Evolutionary conservation across 163 green algal species (phyloP).

Genomic region (Prototheca stagnorum): DNA sequence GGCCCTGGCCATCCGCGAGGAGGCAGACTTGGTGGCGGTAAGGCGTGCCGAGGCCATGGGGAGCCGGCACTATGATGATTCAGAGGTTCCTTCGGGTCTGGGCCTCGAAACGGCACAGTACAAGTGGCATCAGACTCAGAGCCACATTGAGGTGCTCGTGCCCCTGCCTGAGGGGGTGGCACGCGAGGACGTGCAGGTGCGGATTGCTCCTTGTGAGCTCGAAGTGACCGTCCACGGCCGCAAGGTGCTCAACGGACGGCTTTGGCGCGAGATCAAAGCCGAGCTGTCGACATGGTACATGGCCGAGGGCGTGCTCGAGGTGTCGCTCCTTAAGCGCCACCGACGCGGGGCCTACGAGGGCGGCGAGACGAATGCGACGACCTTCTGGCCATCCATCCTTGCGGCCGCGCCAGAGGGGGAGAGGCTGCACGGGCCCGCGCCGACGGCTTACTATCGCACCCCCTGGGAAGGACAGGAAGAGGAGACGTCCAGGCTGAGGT

Average conservation of each 20-base stretch:
- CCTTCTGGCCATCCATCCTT: background rate
- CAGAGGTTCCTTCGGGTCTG: constrained; percentile 22
- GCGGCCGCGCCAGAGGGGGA: background rate
- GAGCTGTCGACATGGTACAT: constrained; percentile 43
- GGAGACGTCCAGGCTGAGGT: too few species aligned
- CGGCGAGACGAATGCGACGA: constrained; percentile 28
- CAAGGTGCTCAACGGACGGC: constrained; percentile 19
- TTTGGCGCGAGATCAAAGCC: constrained; percentile 34
- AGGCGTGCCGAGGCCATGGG: background rate
- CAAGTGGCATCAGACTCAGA: constrained; percentile 55
- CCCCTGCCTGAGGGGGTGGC: constrained; percentile 16
- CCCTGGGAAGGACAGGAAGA: constrained; percentile 1
- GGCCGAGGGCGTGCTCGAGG: constrained; percentile 33
- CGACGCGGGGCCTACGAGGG: constrained; percentile 34
- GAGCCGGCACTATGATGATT: background rate
- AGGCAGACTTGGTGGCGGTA: background rate
- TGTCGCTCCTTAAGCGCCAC: constrained; percentile 40
- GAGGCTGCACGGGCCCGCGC: constrained; percentile 1
- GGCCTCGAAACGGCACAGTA: constrained; percentile 28
- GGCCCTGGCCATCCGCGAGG: background rate
- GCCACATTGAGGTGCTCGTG: constrained; percentile 44
- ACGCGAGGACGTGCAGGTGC: constrained; percentile 22
- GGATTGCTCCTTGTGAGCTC: constrained; percentile 14
- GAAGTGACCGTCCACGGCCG: constrained; percentile 14
- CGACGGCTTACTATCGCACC: constrained; percentile 7